Percentiles rank a stretch among this genome's conserved stretches.
These are phyloP conservation scores for Apiospora aurea DNA, from an alignment of 2,329 filamentous ascomycete species.

Conservation along the genomic window DNA sequence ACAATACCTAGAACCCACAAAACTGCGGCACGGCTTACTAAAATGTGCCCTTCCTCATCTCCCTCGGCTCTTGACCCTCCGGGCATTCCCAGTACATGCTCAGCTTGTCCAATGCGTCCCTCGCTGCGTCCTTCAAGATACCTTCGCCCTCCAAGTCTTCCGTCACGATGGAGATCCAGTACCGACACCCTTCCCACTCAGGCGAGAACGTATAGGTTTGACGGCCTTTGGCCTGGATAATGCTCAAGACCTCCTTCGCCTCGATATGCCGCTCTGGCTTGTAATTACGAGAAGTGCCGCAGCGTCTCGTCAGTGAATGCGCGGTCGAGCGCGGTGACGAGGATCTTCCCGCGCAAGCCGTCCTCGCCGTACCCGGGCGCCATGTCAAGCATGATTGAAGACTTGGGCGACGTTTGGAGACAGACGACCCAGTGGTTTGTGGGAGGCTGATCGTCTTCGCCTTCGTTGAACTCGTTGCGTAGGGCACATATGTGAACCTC, in stretches of 20 bases:
- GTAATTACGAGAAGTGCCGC: background rate
- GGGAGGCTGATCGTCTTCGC: background rate
- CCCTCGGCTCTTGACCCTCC: background rate
- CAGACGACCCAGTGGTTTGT: background rate
- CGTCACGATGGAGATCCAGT: background rate
- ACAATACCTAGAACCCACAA: too few relatives aligned
- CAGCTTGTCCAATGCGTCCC: background rate
- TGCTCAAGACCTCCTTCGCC: too few relatives aligned
- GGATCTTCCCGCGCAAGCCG: background rate
- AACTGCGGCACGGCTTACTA: too few relatives aligned
- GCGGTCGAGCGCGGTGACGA: background rate
- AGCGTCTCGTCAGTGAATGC: background rate
- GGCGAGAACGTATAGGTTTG: background rate
- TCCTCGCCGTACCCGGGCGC: slow-evolving; percentile 8
- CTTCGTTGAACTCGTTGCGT: slow-evolving; percentile 1
- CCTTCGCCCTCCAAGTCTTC: background rate
- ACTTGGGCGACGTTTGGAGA: background rate
- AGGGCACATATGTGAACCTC: background rate
- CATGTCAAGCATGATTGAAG: slow-evolving; percentile 1
- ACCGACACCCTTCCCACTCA: background rate
- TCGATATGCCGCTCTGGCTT: background rate
- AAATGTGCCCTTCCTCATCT: background rate
- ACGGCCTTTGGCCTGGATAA: background rate
- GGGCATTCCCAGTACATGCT: background rate
- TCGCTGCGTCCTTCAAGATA: background rate